Conservation (phyloP, 192 early-diverging fungal genomes). For the Podila verticillata region DNA sequence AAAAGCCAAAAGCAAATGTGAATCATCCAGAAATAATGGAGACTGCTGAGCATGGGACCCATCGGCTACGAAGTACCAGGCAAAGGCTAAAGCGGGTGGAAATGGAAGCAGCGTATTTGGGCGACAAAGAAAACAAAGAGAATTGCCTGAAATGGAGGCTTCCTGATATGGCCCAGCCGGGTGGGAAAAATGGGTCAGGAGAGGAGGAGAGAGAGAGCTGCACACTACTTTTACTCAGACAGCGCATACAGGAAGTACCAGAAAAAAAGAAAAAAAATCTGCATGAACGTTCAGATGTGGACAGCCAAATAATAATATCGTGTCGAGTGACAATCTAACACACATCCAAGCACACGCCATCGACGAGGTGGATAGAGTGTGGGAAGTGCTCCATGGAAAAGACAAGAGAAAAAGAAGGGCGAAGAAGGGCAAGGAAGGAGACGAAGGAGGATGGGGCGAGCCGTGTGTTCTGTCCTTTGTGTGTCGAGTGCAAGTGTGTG, state of each 20-base stretch:
- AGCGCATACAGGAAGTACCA: not conserved
- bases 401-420: too few relatives aligned
- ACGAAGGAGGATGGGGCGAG: not conserved
- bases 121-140: not conserved
- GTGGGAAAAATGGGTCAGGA: not conserved
- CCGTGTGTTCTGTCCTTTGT: not conserved
- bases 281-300: conserved; percentile 2
- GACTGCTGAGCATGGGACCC: too few relatives aligned
- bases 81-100: too few relatives aligned
- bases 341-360: too few relatives aligned
- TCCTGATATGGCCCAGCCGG: conserved; percentile 4
- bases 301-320: not conserved
- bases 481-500: not conserved
- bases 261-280: not conserved
- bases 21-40: too few relatives aligned
- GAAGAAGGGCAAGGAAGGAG: not conserved
- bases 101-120: not conserved
- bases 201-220: too few relatives aligned
- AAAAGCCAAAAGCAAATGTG: too few relatives aligned
- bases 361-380: too few relatives aligned
- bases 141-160: conserved; percentile 1
- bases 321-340: not conserved
- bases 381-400: too few relatives aligned
- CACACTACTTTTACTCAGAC: too few relatives aligned
- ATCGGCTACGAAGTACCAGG: too few relatives aligned